phyloP scores from a whole-genome alignment of 805 yeast genomes.

The Wickerhamiella azyma region DNA sequence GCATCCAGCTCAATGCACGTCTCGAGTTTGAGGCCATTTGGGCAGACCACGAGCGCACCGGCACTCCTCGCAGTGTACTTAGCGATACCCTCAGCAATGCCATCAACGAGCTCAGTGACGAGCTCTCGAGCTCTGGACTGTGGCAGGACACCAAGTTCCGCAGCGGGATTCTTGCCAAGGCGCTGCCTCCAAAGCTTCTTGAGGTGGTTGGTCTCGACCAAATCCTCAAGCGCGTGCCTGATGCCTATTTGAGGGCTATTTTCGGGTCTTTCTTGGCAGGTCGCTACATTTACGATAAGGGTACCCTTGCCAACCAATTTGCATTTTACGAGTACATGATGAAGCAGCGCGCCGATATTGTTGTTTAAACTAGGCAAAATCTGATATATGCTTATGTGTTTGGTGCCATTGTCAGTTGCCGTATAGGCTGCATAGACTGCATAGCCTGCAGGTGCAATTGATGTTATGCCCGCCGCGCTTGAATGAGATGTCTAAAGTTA shows the following conservation, averaged over 20 bases:
- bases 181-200: constrained; percentile 64
- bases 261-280: constrained; percentile 80
- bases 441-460: too few relatives aligned
- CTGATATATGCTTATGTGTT: too few relatives aligned
- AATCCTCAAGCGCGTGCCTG: constrained; percentile 70
- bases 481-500: too few relatives aligned
- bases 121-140: constrained; percentile 62
- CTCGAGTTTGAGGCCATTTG: constrained; percentile 79
- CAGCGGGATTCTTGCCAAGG: constrained; percentile 57
- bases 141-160: constrained; percentile 77
- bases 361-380: too few relatives aligned
- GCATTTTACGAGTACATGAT: constrained; percentile 34
- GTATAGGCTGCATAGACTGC: too few relatives aligned
- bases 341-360: constrained; percentile 16
- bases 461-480: too few relatives aligned
- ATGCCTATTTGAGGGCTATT: constrained; percentile 71
- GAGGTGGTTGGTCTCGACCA: constrained; percentile 46
- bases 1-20: constrained; percentile 63
- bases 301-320: constrained; percentile 59
- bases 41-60: constrained; percentile 54
- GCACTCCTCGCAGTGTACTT: constrained; percentile 43
- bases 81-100: constrained; percentile 76
- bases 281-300: constrained; percentile 68
- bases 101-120: constrained; percentile 75
- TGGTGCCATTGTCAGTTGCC: too few relatives aligned